A percentile compares a stretch with the other conserved stretches of the same genome.
phyloP scores from a whole-genome alignment of 139 green algal genomes.

The Ettlia oleoabundans region DNA sequence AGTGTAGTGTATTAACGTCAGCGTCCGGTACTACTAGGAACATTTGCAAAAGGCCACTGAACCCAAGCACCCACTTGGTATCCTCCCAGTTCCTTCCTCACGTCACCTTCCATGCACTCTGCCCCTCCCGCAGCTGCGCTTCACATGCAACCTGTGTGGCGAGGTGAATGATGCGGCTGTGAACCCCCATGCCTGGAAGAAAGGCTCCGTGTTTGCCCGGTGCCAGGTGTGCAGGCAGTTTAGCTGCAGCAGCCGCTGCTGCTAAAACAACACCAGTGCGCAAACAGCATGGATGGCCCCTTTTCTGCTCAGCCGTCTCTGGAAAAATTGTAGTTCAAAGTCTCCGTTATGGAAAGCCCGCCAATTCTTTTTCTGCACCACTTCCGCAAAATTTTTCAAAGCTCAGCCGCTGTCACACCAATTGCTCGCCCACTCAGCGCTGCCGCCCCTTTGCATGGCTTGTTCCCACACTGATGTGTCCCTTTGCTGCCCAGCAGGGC shows the following conservation, averaged over 20 bases:
- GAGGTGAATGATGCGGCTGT: slow-evolving; percentile 50
- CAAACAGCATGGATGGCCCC: neutral
- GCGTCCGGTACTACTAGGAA: too few species aligned
- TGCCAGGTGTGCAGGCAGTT: slow-evolving; percentile 52
- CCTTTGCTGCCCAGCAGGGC: slow-evolving; percentile 3
- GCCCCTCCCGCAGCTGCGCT: slow-evolving; percentile 48
- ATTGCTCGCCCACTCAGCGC: neutral
- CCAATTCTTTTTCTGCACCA: too few species aligned
- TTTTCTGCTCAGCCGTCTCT: neutral
- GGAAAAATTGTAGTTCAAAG: too few species aligned
- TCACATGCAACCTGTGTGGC: slow-evolving; percentile 71
- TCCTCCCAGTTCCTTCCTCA: neutral
- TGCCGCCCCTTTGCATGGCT: too few species aligned
- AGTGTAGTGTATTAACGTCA: too few species aligned
- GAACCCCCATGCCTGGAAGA: slow-evolving; percentile 69
- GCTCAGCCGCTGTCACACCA: too few species aligned
- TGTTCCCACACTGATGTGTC: too few species aligned
- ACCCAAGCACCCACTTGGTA: neutral
- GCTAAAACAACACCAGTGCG: too few species aligned
- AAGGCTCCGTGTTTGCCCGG: slow-evolving; percentile 67
- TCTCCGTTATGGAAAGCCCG: too few species aligned
- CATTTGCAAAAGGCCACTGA: too few species aligned
- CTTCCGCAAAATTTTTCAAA: too few species aligned
- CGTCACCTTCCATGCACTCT: neutral
- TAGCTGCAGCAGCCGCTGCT: neutral